A percentile compares a stretch with the other conserved stretches of the same genome.
phyloP scores from a whole-genome alignment of 257 asterid genomes.

The Prunella vulgaris region DNA sequence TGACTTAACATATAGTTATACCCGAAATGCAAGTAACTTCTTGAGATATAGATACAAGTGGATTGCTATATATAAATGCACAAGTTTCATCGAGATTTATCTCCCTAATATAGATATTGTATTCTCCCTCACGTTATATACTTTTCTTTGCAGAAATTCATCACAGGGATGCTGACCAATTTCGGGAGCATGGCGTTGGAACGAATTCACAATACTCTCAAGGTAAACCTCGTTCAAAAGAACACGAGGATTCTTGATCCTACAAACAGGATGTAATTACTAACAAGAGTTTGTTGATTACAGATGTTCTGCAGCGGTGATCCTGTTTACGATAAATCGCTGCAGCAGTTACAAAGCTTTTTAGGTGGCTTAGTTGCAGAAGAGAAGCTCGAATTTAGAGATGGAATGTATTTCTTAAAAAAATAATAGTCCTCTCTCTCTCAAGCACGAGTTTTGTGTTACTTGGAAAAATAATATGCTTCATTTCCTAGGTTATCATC shows the following conservation, averaged over 20 bases:
- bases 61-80: too few relatives aligned
- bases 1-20: not conserved
- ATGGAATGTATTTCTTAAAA: conserved; percentile 64
- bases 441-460: too few relatives aligned
- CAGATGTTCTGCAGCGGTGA: conserved; percentile 97
- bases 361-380: conserved; percentile 85
- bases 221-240: conserved; percentile 43
- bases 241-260: not conserved
- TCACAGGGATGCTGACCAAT: conserved; percentile 93
- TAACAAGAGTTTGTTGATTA: not conserved
- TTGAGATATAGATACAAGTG: too few relatives aligned
- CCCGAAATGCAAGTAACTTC: too few relatives aligned
- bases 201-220: conserved; percentile 91
- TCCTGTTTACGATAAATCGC: conserved; percentile 90
- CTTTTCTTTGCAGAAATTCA: conserved; percentile 79
- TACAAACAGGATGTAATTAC: not conserved
- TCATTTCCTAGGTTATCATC: not conserved
- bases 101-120: too few relatives aligned
- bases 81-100: too few relatives aligned
- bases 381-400: conserved; percentile 81
- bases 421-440: conserved; percentile 29
- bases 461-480: not conserved
- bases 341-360: conserved; percentile 91
- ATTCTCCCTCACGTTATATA: not conserved
- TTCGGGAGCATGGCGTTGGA: conserved; percentile 98